A percentile compares a stretch with the other conserved stretches of the same genome.
Conservation (phyloP, 2,329 filamentous ascomycete species). For the Dothiorella sarmentorum region DNA sequence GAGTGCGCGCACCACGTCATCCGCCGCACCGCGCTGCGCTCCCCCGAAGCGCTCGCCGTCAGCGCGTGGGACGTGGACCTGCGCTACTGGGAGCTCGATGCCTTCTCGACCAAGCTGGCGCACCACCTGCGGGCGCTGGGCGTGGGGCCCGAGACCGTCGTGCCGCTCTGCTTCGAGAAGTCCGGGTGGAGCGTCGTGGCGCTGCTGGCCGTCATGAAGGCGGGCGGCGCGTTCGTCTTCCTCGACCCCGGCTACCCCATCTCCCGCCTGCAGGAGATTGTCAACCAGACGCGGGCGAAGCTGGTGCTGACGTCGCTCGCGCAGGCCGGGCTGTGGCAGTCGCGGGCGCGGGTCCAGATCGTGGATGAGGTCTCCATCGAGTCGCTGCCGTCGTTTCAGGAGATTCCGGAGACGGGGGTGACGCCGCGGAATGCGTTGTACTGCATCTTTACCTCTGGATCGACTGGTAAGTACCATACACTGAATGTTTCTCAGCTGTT, state of each 20-base stretch:
- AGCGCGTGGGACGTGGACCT: slow-evolving; percentile 51
- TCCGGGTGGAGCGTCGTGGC: slow-evolving; percentile 31
- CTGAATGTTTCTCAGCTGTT: no score
- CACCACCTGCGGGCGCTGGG: slow-evolving; percentile 37
- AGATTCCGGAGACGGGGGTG: slow-evolving; percentile 10
- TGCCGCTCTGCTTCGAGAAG: slow-evolving; percentile 14
- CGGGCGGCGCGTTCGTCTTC: slow-evolving; percentile 25
- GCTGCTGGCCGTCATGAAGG: slow-evolving; percentile 37
- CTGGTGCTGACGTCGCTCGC: not conserved
- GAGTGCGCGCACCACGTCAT: no score
- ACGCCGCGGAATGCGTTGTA: slow-evolving; percentile 18
- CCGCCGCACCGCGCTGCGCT: no score
- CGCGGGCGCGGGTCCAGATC: no score
- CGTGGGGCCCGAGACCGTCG: slow-evolving; percentile 19
- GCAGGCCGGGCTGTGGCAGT: no score
- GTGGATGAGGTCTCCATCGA: no score
- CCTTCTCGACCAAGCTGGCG: slow-evolving; percentile 33
- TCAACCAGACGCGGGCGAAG: not conserved
- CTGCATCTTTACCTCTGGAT: slow-evolving; percentile 28
- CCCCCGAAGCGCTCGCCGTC: slow-evolving; percentile 44
- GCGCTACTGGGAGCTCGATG: slow-evolving; percentile 48
- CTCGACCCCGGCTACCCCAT: slow-evolving; percentile 25
- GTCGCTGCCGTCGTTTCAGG: no score
- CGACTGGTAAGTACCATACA: slow-evolving; percentile 26
- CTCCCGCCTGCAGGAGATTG: not conserved